phyloP scores from a whole-genome alignment of 2,329 filamentous ascomycete genomes.

The Diaporthe velutina region DNA sequence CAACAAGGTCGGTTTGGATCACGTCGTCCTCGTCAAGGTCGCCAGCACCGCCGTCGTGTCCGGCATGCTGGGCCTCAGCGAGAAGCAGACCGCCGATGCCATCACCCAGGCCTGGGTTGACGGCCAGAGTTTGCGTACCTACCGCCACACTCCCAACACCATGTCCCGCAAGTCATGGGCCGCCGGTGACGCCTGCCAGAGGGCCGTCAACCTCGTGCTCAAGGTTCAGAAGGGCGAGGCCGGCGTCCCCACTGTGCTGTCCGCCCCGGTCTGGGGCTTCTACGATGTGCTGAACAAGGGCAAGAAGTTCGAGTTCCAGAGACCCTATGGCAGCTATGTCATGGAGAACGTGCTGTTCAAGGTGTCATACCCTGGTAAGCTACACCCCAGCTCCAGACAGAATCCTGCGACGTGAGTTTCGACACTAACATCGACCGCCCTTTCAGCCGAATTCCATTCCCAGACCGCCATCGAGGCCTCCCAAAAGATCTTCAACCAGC shows the following conservation, averaged over 20 bases:
- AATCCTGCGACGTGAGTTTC: too few species aligned
- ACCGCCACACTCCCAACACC: conserved; percentile 97
- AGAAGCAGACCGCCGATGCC: conserved; percentile 93
- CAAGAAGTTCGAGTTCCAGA: conserved; percentile 96
- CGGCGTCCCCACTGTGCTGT: conserved; percentile 92
- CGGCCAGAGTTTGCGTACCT: conserved; percentile 94
- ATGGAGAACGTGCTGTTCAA: conserved; percentile 99
- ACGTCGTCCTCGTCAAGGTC: conserved; percentile 98
- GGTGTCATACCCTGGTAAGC: conserved; percentile 93
- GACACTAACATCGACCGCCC: neutral
- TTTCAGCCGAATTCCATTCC: conserved; percentile 91
- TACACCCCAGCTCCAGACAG: neutral
- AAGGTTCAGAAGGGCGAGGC: conserved; percentile 94
- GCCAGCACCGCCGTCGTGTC: conserved; percentile 94
- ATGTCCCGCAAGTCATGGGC: conserved; percentile 99
- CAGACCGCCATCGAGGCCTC: conserved; percentile 98
- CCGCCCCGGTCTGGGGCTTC: conserved; percentile 95
- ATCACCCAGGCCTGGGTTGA: conserved; percentile 98
- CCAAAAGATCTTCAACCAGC: conserved; percentile 85
- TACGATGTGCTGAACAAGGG: conserved; percentile 98
- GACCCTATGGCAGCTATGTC: conserved; percentile 96
- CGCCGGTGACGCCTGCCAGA: conserved; percentile 96
- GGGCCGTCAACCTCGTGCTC: conserved; percentile 89
- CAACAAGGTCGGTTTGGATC: conserved; percentile 98
- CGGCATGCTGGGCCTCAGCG: conserved; percentile 91